A percentile compares a stretch with the other conserved stretches of the same genome.
phyloP scores from a whole-genome alignment of 2,329 filamentous ascomycete species.

The Metarhizium robertsii region DNA sequence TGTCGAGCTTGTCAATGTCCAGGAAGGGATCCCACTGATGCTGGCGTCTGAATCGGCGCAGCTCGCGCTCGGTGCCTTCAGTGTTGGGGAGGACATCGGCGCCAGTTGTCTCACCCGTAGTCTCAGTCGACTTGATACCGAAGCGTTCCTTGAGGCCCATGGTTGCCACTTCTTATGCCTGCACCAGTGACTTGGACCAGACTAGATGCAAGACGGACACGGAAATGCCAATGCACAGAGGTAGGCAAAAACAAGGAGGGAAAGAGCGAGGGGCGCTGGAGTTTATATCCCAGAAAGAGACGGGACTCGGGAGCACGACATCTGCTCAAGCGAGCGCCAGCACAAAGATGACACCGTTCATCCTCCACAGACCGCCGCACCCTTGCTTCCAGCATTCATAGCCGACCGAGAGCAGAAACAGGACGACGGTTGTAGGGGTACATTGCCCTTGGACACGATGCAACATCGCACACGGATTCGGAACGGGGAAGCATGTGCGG shows the following conservation, averaged over 20 bases:
- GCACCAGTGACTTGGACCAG: neutral
- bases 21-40: slow-evolving; percentile 50
- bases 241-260: neutral
- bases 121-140: slow-evolving; percentile 9
- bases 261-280: neutral
- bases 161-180: slow-evolving; percentile 1
- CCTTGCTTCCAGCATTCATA: neutral
- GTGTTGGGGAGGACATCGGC: slow-evolving; percentile 11
- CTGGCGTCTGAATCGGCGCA: slow-evolving; percentile 36
- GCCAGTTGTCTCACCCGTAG: slow-evolving; percentile 10
- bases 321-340: neutral
- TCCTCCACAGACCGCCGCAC: neutral
- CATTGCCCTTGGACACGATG: neutral
- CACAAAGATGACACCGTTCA: neutral
- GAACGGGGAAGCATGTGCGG: neutral
- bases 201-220: neutral
- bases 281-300: slow-evolving; percentile 6
- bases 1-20: slow-evolving; percentile 41
- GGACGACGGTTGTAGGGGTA: neutral
- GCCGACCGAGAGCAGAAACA: neutral
- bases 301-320: neutral
- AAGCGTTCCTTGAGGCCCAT: slow-evolving; percentile 15
- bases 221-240: neutral
- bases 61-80: slow-evolving; percentile 15
- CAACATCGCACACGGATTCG: neutral